These are phyloP conservation scores for Aspergillus fijiensis DNA, from an alignment of 2,329 filamentous ascomycete species.

Conservation along the genomic window DNA sequence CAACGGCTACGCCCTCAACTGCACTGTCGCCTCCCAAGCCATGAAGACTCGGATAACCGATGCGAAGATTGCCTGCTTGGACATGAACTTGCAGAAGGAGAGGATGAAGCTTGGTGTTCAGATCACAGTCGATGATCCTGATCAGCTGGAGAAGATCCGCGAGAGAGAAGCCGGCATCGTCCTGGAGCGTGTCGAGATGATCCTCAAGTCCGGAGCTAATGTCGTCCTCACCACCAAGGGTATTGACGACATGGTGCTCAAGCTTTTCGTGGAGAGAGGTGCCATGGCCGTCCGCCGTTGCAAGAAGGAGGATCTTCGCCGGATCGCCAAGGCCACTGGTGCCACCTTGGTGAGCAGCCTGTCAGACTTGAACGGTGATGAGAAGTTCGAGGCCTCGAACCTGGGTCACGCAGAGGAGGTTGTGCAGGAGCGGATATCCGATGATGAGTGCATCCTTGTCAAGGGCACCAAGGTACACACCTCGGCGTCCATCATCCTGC, in stretches of 20 bases:
- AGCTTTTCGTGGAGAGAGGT: constrained; percentile 90
- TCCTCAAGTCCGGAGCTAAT: constrained; percentile 94
- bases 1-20: constrained; percentile 97
- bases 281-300: constrained; percentile 94
- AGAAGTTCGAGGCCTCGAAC: constrained; percentile 88
- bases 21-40: constrained; percentile 95
- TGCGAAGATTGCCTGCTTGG: constrained; percentile 93
- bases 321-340: constrained; percentile 94
- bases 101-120: constrained; percentile 99
- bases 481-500: constrained; percentile 92
- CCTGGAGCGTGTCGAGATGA: constrained; percentile 92
- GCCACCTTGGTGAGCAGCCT: constrained; percentile 90
- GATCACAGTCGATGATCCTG: constrained; percentile 95
- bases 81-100: constrained; percentile 99
- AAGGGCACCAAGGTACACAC: constrained; percentile 94
- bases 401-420: constrained; percentile 93
- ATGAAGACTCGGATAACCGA: constrained; percentile 92
- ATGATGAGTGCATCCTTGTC: constrained; percentile 96
- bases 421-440: constrained; percentile 95
- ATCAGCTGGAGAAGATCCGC: constrained; percentile 95
- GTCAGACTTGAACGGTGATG: constrained; percentile 95
- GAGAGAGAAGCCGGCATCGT: constrained; percentile 91
- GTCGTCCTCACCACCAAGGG: constrained; percentile 97
- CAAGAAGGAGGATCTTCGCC: constrained; percentile 96
- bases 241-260: constrained; percentile 93